A percentile compares a stretch with the other conserved stretches of the same genome.
Conservation (phyloP, 1,284 basidiomycete species). For the Boletus mariae region DNA sequence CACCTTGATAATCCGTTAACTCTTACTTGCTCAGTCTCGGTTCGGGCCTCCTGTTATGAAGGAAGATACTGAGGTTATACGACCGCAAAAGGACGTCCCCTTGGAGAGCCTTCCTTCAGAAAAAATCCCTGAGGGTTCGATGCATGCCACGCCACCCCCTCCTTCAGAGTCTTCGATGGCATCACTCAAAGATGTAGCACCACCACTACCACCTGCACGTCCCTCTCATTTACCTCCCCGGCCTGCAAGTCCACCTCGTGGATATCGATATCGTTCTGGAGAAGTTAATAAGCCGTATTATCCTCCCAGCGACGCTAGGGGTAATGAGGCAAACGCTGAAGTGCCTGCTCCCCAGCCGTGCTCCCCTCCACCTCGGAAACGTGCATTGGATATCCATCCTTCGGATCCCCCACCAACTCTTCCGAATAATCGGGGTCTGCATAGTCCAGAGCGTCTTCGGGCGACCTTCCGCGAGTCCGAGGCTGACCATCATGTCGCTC, state of each 20-base stretch:
- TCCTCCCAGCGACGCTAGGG: conserved; percentile 1
- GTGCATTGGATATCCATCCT: conserved; percentile 5
- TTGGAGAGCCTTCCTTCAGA: conserved; percentile 18
- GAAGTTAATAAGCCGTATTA: conserved; percentile 5
- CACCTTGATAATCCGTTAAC: not conserved
- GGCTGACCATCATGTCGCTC: conserved; percentile 1
- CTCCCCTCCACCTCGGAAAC: conserved; percentile 12
- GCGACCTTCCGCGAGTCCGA: conserved; percentile 12
- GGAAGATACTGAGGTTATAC: conserved; percentile 14
- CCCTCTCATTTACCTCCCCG: conserved; percentile 23
- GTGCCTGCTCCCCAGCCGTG: conserved; percentile 1
- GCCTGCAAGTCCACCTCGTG: conserved; percentile 21
- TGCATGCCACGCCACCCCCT: conserved; percentile 29
- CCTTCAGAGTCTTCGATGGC: conserved; percentile 30
- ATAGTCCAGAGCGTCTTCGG: conserved; percentile 11
- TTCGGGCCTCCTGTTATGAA: conserved; percentile 32
- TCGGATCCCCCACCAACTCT: conserved; percentile 4
- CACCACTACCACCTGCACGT: conserved; percentile 1
- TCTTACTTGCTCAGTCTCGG: conserved; percentile 24
- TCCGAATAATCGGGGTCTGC: conserved; percentile 6
- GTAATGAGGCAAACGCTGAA: conserved; percentile 10
- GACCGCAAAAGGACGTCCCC: conserved; percentile 7
- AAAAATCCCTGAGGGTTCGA: conserved; percentile 14
- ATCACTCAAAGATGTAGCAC: conserved; percentile 16
- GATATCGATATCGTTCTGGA: conserved; percentile 6